These are phyloP conservation scores for Diversispora eburnea DNA, from an alignment of 192 early-diverging fungal genomes.

Conservation along the genomic window DNA sequence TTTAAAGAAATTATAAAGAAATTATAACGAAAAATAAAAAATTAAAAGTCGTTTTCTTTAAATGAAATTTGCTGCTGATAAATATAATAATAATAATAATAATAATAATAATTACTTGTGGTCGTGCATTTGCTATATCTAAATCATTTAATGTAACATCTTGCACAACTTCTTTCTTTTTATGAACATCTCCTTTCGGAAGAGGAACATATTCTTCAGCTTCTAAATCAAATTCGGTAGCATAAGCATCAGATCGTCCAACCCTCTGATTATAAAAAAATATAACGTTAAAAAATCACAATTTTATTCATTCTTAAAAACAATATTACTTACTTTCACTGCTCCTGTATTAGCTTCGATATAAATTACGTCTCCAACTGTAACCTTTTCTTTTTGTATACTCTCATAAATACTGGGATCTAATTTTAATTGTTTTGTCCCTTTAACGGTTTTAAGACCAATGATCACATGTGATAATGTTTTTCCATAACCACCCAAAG, in stretches of 20 bases:
- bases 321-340: conserved; percentile 69
- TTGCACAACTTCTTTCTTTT: conserved; percentile 98
- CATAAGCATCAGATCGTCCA: conserved; percentile 95
- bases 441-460: conserved; percentile 97
- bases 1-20: too few relatives aligned
- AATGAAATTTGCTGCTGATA: background rate
- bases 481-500: conserved; percentile 96
- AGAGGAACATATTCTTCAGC: conserved; percentile 97
- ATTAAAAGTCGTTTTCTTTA: background rate
- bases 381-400: conserved; percentile 95
- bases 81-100: background rate
- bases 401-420: conserved; percentile 97
- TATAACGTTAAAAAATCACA: background rate
- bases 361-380: conserved; percentile 96
- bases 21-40: too few relatives aligned
- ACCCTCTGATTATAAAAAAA: conserved; percentile 59
- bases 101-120: conserved; percentile 50
- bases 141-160: conserved; percentile 97
- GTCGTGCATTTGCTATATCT: conserved; percentile 93
- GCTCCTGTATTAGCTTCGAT: conserved; percentile 96
- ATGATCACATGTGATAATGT: conserved; percentile 94
- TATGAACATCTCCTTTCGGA: conserved; percentile 98
- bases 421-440: conserved; percentile 94
- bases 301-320: background rate
- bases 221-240: conserved; percentile 97